These are phyloP conservation scores for Citrullus colocynthis DNA, from an alignment of 306 rosid species.

Conservation along the genomic window DNA sequence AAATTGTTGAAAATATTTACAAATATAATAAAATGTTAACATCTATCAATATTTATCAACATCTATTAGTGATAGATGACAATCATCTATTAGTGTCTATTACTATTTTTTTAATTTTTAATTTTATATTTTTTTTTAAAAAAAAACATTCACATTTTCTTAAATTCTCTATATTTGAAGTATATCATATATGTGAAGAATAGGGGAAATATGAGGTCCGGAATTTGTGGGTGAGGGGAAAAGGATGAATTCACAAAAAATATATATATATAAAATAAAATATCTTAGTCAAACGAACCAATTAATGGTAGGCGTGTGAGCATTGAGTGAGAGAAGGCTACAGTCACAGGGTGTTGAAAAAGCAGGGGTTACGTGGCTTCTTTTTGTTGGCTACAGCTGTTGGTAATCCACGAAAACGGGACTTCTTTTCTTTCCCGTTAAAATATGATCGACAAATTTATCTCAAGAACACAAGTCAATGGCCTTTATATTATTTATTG, in stretches of 20 bases:
- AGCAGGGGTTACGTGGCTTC: neutral
- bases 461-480: neutral
- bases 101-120: no score
- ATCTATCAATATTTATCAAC: no score
- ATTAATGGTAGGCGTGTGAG: conserved; percentile 3
- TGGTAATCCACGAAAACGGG: neutral
- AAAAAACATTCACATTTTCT: no score
- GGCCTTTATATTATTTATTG: neutral
- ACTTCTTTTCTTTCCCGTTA: neutral
- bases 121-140: no score
- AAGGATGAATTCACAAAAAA: neutral
- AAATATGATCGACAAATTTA: neutral
- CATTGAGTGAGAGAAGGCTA: neutral
- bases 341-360: neutral
- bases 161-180: no score
- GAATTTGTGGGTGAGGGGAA: neutral
- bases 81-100: no score
- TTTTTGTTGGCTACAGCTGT: neutral
- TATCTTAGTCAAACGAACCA: neutral
- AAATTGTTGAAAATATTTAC: no score
- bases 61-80: no score
- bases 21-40: no score
- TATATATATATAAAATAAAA: neutral
- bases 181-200: neutral
- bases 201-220: neutral